A percentile compares a stretch with the other conserved stretches of the same genome.
Conservation (phyloP, 2,329 filamentous ascomycete species). For the Alternaria panax region DNA sequence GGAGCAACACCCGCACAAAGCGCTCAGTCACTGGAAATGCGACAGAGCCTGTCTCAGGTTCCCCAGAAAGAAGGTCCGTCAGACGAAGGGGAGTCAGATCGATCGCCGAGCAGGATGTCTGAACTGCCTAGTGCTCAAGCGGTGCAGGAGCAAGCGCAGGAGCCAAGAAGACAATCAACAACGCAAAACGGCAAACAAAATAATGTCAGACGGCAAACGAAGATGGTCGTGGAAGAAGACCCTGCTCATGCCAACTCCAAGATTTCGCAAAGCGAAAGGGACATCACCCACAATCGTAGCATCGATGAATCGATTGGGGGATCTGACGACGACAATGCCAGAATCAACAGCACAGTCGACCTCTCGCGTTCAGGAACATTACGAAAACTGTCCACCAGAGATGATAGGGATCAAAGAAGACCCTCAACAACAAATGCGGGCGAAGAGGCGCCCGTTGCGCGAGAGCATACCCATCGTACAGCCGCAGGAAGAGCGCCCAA, state of each 20-base stretch:
- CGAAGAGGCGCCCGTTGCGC: background rate
- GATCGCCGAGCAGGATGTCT: constrained; percentile 7
- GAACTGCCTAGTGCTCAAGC: constrained; percentile 9
- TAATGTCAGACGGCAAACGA: background rate
- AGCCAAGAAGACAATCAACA: constrained; percentile 10
- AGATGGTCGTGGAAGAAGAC: background rate
- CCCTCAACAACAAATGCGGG: background rate
- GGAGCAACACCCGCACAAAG: background rate
- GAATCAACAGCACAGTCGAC: background rate
- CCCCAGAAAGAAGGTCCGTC: constrained; percentile 10
- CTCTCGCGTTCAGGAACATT: background rate
- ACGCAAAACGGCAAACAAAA: background rate
- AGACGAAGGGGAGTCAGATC: background rate
- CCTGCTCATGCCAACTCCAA: too few species aligned
- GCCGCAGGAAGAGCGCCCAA: background rate
- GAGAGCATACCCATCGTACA: background rate
- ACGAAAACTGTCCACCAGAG: background rate
- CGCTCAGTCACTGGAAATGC: background rate
- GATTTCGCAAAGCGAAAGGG: background rate
- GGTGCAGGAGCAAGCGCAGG: constrained; percentile 12
- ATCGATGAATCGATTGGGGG: background rate
- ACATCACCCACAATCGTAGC: background rate
- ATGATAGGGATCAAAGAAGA: background rate
- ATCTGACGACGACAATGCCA: background rate
- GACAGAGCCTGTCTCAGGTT: background rate